These are phyloP conservation scores for Discostella pseudostelligera DNA, from an alignment of 108 stramenopile genomes.

Conservation along the genomic window DNA sequence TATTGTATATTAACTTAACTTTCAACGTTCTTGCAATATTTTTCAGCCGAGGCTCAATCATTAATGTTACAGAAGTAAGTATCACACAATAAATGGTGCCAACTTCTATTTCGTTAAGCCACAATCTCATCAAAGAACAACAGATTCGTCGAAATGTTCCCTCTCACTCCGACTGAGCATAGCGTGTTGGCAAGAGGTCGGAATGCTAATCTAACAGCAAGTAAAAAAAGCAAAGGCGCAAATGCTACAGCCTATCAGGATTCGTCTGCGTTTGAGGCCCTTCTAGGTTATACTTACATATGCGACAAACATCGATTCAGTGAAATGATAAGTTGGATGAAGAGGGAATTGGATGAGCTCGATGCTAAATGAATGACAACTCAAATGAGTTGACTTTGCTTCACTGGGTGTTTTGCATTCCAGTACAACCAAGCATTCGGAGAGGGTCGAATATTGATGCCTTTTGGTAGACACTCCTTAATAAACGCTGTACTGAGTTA, in stretches of 20 bases:
- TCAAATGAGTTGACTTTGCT: not conserved
- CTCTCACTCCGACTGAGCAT: slow-evolving; percentile 57
- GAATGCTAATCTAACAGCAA: slow-evolving; percentile 56
- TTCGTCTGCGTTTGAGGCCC: slow-evolving; percentile 83
- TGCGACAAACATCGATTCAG: slow-evolving; percentile 56
- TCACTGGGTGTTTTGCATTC: not conserved
- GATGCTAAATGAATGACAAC: slow-evolving; percentile 7
- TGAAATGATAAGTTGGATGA: slow-evolving; percentile 62
- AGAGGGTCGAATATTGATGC: not conserved
- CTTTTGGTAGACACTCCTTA: not conserved
- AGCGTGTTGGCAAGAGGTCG: slow-evolving; percentile 70
- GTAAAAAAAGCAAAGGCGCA: slow-evolving; percentile 39
- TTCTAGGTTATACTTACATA: slow-evolving; percentile 81
- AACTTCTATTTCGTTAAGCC: not conserved
- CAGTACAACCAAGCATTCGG: too few species aligned
- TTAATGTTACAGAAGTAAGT: slow-evolving; percentile 51
- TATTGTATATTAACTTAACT: too few species aligned
- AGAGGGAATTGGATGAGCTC: slow-evolving; percentile 30
- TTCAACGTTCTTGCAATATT: slow-evolving; percentile 1
- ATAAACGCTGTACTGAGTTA: slow-evolving; percentile 6
- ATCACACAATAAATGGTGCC: not conserved
- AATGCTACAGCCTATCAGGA: slow-evolving; percentile 73
- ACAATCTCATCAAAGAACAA: not conserved
- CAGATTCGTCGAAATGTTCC: slow-evolving; percentile 50
- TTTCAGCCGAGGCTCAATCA: slow-evolving; percentile 77